Conservation (phyloP, 2,329 filamentous ascomycete species). For the Penicillium brevicompactum region DNA sequence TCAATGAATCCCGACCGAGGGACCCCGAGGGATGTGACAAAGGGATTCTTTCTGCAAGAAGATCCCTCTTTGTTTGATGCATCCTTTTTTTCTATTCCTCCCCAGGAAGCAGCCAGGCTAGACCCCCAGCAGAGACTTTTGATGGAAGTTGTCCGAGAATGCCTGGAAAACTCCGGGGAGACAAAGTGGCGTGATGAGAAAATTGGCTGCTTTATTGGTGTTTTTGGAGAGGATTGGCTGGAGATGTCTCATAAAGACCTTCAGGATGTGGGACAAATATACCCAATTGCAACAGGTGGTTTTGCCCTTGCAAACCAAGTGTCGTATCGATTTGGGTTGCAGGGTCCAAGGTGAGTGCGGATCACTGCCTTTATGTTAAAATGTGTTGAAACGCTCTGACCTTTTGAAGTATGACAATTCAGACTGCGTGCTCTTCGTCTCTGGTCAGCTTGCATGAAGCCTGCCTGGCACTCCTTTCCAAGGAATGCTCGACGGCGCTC, state of each 20-base stretch:
- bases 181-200: slow-evolving; percentile 32
- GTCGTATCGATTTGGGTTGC: slow-evolving; percentile 26
- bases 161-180: slow-evolving; percentile 34
- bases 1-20: slow-evolving; percentile 25
- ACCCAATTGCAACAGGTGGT: slow-evolving; percentile 15
- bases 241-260: slow-evolving; percentile 22
- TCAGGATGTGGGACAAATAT: slow-evolving; percentile 17
- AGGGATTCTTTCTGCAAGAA: slow-evolving; percentile 35
- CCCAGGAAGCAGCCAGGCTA: slow-evolving; percentile 23
- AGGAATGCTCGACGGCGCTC: slow-evolving; percentile 30
- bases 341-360: slow-evolving; percentile 23
- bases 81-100: slow-evolving; percentile 30
- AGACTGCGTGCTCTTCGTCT: slow-evolving; percentile 47
- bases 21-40: slow-evolving; percentile 8
- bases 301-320: slow-evolving; percentile 28
- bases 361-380: not conserved
- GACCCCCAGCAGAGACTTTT: slow-evolving; percentile 38
- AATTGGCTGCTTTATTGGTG: slow-evolving; percentile 31
- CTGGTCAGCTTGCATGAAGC: slow-evolving; percentile 37
- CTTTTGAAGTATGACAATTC: slow-evolving; percentile 31
- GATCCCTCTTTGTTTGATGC: slow-evolving; percentile 29
- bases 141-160: slow-evolving; percentile 37
- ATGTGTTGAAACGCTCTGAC: not conserved
- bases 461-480: slow-evolving; percentile 23
- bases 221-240: slow-evolving; percentile 30